Percentiles rank a stretch among this genome's conserved stretches.
Conservation (phyloP, 352 stramenopile genomes). For the Phytophthora uliginosa region DNA sequence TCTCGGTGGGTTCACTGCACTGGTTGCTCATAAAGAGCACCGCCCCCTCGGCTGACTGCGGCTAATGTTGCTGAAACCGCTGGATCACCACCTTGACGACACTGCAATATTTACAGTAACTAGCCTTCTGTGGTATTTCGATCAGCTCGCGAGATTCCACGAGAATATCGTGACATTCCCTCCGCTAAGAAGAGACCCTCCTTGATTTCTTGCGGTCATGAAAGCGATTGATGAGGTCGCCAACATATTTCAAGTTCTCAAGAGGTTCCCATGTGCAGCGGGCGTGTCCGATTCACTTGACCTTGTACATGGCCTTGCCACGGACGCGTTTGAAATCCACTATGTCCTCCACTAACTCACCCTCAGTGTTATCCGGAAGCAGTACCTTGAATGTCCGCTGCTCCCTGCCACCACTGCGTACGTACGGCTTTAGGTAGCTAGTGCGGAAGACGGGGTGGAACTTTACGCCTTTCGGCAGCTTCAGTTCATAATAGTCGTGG, state of each 20-base stretch:
- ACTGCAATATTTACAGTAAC: too few species aligned
- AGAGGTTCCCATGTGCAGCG: conserved; percentile 14
- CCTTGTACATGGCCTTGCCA: conserved; percentile 15
- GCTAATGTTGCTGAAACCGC: too few species aligned
- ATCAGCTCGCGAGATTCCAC: too few species aligned
- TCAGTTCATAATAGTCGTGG: too few species aligned
- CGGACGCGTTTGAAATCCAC: conserved; percentile 9
- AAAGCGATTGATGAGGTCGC: conserved; percentile 17
- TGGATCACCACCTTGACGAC: too few species aligned
- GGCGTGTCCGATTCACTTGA: conserved; percentile 15
- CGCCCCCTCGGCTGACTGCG: background rate
- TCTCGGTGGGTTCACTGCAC: background rate
- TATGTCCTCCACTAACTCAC: conserved; percentile 24
- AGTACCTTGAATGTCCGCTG: conserved; percentile 9
- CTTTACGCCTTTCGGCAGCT: too few species aligned
- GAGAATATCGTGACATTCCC: background rate
- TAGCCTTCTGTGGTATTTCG: too few species aligned
- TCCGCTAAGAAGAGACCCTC: conserved; percentile 3
- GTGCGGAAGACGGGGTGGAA: background rate
- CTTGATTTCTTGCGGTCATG: conserved; percentile 1
- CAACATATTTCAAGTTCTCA: conserved; percentile 8
- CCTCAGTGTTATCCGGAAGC: conserved; percentile 9
- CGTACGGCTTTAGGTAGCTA: conserved; percentile 8
- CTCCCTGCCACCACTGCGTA: background rate
- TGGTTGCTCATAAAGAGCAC: background rate